phyloP scores from a whole-genome alignment of 305 asterid species.

The Fraxinus sp. region DNA sequence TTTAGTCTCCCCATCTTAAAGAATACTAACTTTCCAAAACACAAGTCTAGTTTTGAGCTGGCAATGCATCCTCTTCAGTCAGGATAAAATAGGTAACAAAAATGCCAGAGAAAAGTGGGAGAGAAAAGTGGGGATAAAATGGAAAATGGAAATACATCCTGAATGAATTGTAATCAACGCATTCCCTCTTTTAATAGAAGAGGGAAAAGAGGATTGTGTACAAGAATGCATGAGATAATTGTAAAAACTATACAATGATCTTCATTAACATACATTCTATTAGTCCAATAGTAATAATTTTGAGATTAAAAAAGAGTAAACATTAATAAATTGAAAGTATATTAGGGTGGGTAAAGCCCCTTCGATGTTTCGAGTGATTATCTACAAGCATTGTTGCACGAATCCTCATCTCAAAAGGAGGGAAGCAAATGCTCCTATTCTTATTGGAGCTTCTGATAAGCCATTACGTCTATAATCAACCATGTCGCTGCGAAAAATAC shows the following conservation, averaged over 20 bases:
- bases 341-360: not conserved
- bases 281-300: no score
- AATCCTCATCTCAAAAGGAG: not conserved
- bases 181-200: no score
- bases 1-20: constrained; percentile 28
- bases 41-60: not conserved
- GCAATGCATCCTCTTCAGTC: no score
- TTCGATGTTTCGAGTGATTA: not conserved
- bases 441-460: constrained; percentile 23
- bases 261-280: no score
- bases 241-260: not conserved
- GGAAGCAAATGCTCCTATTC: constrained; percentile 16
- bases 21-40: constrained; percentile 33
- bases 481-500: constrained; percentile 9
- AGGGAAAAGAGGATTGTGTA: not conserved
- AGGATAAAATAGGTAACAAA: no score
- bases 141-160: no score
- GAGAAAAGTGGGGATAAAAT: no score
- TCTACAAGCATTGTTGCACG: not conserved
- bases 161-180: no score
- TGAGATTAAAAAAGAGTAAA: no score
- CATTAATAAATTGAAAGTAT: not conserved
- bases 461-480: constrained; percentile 3
- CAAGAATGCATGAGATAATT: not conserved
- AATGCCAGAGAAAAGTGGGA: no score